phyloP scores from a whole-genome alignment of 768 basidiomycete genomes.

The Cubamyces lactineus region DNA sequence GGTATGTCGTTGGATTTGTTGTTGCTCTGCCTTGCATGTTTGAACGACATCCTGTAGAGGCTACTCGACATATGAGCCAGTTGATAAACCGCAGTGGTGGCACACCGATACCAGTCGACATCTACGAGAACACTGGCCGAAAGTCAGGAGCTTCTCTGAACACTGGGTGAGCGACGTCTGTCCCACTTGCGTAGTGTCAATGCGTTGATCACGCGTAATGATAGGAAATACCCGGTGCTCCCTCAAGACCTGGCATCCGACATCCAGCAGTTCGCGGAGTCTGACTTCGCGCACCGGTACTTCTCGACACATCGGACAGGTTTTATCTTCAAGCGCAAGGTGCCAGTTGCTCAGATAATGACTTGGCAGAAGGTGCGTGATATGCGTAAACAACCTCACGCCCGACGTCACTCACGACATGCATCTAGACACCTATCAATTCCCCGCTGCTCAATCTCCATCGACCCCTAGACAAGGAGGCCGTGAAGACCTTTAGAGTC shows the following conservation, averaged over 20 bases:
- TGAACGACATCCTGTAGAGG: conserved; percentile 43
- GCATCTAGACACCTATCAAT: conserved; percentile 56
- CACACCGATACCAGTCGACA: conserved; percentile 53
- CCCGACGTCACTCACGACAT: not conserved
- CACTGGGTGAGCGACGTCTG: conserved; percentile 58
- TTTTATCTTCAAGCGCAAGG: conserved; percentile 78
- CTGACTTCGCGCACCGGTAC: conserved; percentile 84
- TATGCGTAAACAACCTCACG: not conserved
- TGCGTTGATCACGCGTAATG: conserved; percentile 9
- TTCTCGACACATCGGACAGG: conserved; percentile 92
- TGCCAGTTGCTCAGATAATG: conserved; percentile 89
- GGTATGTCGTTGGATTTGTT: conserved; percentile 44
- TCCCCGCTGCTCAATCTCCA: conserved; percentile 77
- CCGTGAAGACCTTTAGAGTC: conserved; percentile 84
- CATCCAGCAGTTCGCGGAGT: conserved; percentile 85
- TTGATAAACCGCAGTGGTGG: conserved; percentile 65
- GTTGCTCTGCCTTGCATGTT: conserved; percentile 5
- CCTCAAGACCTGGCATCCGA: conserved; percentile 82
- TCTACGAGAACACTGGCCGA: conserved; percentile 26
- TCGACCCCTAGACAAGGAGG: conserved; percentile 69
- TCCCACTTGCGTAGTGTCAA: conserved; percentile 16
- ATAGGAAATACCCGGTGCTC: conserved; percentile 74
- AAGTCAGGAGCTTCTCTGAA: conserved; percentile 51
- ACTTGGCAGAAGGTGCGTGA: conserved; percentile 79
- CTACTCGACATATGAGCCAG: conserved; percentile 74